These are phyloP conservation scores for Fusarium palustre DNA, from an alignment of 2,329 filamentous ascomycete species.

Conservation along the genomic window DNA sequence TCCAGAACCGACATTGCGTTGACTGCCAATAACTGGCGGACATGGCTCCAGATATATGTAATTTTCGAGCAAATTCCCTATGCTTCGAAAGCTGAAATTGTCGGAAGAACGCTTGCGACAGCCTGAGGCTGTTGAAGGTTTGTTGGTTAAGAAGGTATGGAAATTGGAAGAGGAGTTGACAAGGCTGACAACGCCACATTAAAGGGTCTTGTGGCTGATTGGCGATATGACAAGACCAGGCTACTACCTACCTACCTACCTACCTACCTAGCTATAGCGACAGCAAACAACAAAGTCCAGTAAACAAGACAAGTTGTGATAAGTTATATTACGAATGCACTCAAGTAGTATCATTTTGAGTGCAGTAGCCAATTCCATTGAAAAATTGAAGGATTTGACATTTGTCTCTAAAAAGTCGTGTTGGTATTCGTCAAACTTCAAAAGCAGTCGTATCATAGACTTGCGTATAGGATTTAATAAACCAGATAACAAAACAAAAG, in stretches of 20 bases:
- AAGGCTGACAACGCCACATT: conserved; percentile 36
- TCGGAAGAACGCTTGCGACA: neutral
- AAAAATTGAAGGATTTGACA: neutral
- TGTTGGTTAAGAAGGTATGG: conserved; percentile 3
- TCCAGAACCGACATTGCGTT: conserved; percentile 90
- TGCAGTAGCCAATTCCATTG: too few relatives aligned
- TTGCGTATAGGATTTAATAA: neutral
- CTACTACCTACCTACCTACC: too few relatives aligned
- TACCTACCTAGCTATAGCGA: too few relatives aligned
- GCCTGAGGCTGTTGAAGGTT: conserved; percentile 18
- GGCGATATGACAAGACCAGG: conserved; percentile 7
- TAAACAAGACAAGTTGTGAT: neutral
- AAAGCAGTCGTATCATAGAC: neutral
- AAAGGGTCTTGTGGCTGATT: conserved; percentile 32
- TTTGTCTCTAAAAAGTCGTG: neutral
- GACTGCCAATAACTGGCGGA: conserved; percentile 98
- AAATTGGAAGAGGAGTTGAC: conserved; percentile 15
- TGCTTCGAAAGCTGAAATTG: neutral
- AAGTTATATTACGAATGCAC: neutral
- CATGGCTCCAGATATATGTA: conserved; percentile 64
- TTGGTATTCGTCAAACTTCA: neutral
- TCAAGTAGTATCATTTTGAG: neutral
- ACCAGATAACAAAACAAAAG: neutral
- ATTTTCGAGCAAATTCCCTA: conserved; percentile 17
- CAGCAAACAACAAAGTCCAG: neutral